These are phyloP conservation scores for Amanita exitialis DNA, from an alignment of 768 basidiomycete species.

Conservation along the genomic window DNA sequence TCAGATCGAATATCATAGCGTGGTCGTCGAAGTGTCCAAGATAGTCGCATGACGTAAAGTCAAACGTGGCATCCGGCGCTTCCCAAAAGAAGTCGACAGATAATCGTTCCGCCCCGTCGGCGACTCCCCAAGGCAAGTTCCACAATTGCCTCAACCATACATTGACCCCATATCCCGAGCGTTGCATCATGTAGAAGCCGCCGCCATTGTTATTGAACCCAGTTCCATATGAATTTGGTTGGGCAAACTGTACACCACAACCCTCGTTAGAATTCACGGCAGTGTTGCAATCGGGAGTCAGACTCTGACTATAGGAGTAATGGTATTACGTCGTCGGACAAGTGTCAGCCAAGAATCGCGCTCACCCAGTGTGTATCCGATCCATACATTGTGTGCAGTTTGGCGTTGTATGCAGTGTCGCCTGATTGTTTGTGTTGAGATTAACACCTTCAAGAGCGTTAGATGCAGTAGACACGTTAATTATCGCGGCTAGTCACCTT, in stretches of 20 bases:
- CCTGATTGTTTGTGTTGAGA: conserved; percentile 29
- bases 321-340: too few relatives aligned
- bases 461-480: neutral
- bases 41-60: conserved; percentile 37
- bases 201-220: conserved; percentile 43
- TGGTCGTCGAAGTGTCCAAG: conserved; percentile 41
- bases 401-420: conserved; percentile 44
- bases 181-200: conserved; percentile 49
- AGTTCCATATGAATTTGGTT: conserved; percentile 31
- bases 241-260: conserved; percentile 40
- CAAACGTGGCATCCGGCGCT: conserved; percentile 38
- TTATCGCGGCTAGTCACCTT: conserved; percentile 23
- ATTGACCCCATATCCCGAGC: conserved; percentile 34
- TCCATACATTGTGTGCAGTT: conserved; percentile 32
- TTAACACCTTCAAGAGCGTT: conserved; percentile 34
- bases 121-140: conserved; percentile 25
- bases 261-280: conserved; percentile 46
- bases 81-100: conserved; percentile 25
- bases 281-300: conserved; percentile 39
- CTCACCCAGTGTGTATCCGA: conserved; percentile 40
- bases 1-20: conserved; percentile 45
- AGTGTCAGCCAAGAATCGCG: neutral
- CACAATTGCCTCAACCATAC: conserved; percentile 56
- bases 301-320: conserved; percentile 22
- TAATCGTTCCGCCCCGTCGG: conserved; percentile 7